Conservation (phyloP, 768 basidiomycete species). For the Pulveroboletus ravenelii region DNA sequence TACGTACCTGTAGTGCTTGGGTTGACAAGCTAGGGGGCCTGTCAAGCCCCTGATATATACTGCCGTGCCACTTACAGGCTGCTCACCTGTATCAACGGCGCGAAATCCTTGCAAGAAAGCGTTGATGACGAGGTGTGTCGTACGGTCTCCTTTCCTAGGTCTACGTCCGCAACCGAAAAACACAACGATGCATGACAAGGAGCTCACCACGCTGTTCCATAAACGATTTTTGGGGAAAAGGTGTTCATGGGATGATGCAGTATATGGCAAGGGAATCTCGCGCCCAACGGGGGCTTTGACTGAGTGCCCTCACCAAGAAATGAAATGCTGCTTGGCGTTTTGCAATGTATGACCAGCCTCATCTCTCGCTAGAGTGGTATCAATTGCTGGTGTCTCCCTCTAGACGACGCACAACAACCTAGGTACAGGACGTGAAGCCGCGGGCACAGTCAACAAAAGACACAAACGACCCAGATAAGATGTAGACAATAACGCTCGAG, state of each 20-base stretch:
- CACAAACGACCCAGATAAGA: too few species aligned
- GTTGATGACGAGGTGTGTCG: conserved; percentile 58
- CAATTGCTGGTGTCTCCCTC: too few species aligned
- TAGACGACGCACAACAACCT: too few species aligned
- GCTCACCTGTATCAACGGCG: conserved; percentile 77
- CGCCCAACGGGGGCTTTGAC: not conserved
- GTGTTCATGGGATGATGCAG: conserved; percentile 23
- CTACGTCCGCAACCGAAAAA: not conserved
- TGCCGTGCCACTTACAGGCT: conserved; percentile 18
- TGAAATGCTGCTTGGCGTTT: too few species aligned
- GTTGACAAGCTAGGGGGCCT: conserved; percentile 50
- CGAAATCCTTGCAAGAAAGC: conserved; percentile 76
- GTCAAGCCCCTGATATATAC: conserved; percentile 14
- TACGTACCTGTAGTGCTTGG: conserved; percentile 63
- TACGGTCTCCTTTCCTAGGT: conserved; percentile 72
- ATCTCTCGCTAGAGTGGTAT: too few species aligned
- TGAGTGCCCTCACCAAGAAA: too few species aligned
- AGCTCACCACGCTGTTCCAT: conserved; percentile 58
- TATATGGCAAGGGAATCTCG: conserved; percentile 15
- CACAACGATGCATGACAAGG: not conserved
- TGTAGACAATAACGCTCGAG: too few species aligned
- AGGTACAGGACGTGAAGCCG: too few species aligned
- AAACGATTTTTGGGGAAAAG: conserved; percentile 45
- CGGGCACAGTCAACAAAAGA: too few species aligned
- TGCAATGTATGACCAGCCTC: too few species aligned